Evolutionary conservation across 495 filamentous ascomycete genomes (phyloP).

Genomic region (Achaetomiella virescens): DNA sequence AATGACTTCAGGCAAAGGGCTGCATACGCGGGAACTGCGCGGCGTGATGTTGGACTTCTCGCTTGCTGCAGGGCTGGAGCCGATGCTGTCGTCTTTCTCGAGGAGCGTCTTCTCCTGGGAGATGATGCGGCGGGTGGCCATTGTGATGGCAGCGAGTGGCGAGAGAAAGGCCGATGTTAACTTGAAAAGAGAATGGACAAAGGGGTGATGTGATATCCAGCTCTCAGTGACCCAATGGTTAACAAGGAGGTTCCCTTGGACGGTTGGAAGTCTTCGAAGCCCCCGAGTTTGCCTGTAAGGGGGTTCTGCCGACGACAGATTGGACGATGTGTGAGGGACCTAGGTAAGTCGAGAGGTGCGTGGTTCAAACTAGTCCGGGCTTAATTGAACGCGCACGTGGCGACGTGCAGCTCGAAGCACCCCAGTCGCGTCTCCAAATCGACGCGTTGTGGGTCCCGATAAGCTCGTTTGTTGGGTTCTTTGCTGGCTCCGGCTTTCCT

Average conservation of each 20-base stretch:
- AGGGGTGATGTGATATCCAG: background rate
- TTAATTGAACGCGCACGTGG: no score
- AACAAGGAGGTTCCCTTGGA: background rate
- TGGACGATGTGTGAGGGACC: background rate
- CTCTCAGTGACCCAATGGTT: no score
- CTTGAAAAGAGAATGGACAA: background rate
- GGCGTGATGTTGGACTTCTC: slow-evolving; percentile 51
- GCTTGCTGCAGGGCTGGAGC: slow-evolving; percentile 28
- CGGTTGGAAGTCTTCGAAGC: no score
- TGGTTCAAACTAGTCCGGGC: background rate
- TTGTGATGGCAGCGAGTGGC: slow-evolving; percentile 28
- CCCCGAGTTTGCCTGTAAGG: no score
- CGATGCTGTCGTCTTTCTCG: slow-evolving; percentile 46
- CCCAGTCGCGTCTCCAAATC: slow-evolving; percentile 16
- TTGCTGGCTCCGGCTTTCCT: background rate
- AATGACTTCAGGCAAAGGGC: no score
- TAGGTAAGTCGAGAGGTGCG: background rate
- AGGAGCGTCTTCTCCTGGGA: slow-evolving; percentile 48
- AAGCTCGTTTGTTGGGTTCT: slow-evolving; percentile 1
- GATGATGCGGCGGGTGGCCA: slow-evolving; percentile 55
- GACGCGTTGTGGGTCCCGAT: slow-evolving; percentile 14
- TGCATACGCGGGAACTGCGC: slow-evolving; percentile 68
- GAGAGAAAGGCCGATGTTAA: background rate
- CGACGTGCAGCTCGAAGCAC: slow-evolving; percentile 4
- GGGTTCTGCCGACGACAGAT: background rate